These are phyloP conservation scores for Apocynum venetum DNA, from an alignment of 257 asterid genomes.

Conservation along the genomic window DNA sequence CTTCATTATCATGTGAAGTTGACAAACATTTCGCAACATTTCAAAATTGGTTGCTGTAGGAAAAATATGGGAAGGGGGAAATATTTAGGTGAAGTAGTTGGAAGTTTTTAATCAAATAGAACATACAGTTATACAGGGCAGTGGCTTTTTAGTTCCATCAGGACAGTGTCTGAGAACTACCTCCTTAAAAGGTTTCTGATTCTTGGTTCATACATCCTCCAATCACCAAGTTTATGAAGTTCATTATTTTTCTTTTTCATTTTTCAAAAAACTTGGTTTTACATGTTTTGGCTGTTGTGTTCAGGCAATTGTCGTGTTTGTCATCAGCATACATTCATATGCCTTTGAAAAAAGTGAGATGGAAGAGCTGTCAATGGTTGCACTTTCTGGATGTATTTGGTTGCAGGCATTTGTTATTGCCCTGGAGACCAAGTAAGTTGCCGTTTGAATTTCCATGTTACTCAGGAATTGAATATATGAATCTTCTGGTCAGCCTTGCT, in stretches of 20 bases:
- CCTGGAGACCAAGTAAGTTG: constrained; percentile 81
- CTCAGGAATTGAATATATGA: not conserved
- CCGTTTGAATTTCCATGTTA: constrained; percentile 8
- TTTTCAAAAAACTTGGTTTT: not conserved
- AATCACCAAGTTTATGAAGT: not conserved
- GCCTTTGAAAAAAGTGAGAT: constrained; percentile 92
- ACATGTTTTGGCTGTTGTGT: constrained; percentile 3
- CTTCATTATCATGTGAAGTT: not conserved
- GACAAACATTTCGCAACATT: not conserved
- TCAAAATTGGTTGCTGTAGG: not conserved
- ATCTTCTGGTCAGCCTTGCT: not conserved
- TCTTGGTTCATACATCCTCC: not conserved
- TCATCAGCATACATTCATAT: constrained; percentile 78
- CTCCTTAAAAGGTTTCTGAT: not conserved
- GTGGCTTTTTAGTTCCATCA: not conserved
- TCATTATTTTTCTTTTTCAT: not conserved
- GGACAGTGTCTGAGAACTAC: not conserved
- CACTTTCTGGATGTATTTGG: constrained; percentile 98
- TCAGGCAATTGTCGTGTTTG: constrained; percentile 96
- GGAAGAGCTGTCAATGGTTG: constrained; percentile 99
- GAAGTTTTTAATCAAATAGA: not conserved
- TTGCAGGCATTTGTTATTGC: constrained; percentile 97
- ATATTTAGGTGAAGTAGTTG: not conserved
- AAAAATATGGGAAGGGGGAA: not conserved
- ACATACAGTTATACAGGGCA: not conserved